Conservation (phyloP, 208 protist species). For the Trypanosoma boissoni region DNA sequence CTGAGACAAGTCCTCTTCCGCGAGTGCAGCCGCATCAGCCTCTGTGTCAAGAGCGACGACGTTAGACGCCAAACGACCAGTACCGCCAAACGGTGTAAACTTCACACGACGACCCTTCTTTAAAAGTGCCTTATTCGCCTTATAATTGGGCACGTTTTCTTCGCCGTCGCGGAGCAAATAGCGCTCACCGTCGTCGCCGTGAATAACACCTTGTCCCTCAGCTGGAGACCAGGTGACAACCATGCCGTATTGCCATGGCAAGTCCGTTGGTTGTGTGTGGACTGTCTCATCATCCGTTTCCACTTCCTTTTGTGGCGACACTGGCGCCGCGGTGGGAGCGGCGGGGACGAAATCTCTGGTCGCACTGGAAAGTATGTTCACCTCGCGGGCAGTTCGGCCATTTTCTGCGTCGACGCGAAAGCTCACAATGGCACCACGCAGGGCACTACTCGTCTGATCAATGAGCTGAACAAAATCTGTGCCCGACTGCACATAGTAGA, state of each 20-base stretch:
- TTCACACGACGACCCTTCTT: constrained; percentile 67
- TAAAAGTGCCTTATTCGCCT: constrained; percentile 33
- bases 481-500: constrained; percentile 73
- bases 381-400: constrained; percentile 47
- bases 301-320: constrained; percentile 10
- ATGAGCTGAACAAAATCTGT: constrained; percentile 79
- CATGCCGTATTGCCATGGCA: constrained; percentile 57
- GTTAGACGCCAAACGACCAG: constrained; percentile 62
- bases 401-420: constrained; percentile 48
- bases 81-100: constrained; percentile 67
- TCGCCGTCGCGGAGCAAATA: constrained; percentile 80
- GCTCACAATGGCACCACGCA: constrained; percentile 81
- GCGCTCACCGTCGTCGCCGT: constrained; percentile 59
- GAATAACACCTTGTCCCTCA: constrained; percentile 83
- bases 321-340: constrained; percentile 29
- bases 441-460: constrained; percentile 40
- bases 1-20: constrained; percentile 43
- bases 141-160: constrained; percentile 69
- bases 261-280: constrained; percentile 26
- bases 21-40: constrained; percentile 47
- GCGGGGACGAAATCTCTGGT: constrained; percentile 32
- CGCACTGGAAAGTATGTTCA: constrained; percentile 71
- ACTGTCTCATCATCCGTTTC: background rate
- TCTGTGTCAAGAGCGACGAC: constrained; percentile 65
- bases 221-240: constrained; percentile 67